A percentile compares a stretch with the other conserved stretches of the same genome.
phyloP scores from a whole-genome alignment of 495 filamentous ascomycete genomes.

The Neurospora africana region DNA sequence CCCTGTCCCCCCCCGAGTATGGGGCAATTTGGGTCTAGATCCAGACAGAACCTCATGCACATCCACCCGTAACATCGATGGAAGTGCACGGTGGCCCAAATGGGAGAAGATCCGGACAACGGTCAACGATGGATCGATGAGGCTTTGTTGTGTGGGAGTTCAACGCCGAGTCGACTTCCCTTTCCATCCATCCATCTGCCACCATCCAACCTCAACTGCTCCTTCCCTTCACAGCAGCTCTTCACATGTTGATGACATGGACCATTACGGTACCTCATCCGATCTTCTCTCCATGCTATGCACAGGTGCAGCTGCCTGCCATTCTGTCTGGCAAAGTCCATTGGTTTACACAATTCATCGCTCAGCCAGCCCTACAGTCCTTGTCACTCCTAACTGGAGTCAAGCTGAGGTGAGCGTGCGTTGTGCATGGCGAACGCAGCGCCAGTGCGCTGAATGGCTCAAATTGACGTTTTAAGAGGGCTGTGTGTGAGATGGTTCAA shows the following conservation, averaged over 20 bases:
- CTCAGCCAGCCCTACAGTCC: not conserved
- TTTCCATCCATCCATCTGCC: not conserved
- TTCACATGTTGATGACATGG: not conserved
- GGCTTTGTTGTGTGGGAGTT: not conserved
- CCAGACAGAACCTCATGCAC: not conserved
- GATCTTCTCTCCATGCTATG: not conserved
- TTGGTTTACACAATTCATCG: not conserved
- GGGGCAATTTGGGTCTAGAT: not conserved
- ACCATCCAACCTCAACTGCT: conserved; percentile 1
- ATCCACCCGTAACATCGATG: not conserved
- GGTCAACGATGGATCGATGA: not conserved
- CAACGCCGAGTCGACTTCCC: not conserved
- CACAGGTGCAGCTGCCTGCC: not conserved
- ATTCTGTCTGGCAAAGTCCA: not conserved
- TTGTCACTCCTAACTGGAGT: not conserved
- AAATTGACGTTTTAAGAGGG: not conserved
- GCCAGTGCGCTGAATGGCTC: not conserved
- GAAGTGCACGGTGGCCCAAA: not conserved
- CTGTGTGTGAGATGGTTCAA: not conserved
- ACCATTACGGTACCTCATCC: not conserved
- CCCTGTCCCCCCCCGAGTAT: not conserved
- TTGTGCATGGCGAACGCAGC: not conserved
- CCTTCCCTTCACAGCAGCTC: not conserved
- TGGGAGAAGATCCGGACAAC: not conserved
- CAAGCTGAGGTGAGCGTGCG: not conserved